phyloP scores from a whole-genome alignment of 129 eudicot genomes.

The Chrysanthemum makinoi region DNA sequence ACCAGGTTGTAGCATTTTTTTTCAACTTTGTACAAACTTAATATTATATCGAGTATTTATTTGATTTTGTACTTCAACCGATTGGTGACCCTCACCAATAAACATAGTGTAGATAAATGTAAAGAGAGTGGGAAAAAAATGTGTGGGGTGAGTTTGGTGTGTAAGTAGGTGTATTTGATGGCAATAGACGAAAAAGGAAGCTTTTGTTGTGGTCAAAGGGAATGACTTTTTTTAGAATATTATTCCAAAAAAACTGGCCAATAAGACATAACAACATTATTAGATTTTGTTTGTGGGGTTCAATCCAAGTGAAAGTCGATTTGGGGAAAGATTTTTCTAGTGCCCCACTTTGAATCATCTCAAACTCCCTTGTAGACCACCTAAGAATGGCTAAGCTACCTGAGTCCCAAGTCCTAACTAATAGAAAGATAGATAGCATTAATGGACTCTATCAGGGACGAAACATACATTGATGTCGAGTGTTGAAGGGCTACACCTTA shows the following conservation, averaged over 20 bases:
- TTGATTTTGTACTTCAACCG: too few species aligned
- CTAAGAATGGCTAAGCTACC: slow-evolving; percentile 17
- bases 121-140: slow-evolving; percentile 21
- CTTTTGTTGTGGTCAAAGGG: slow-evolving; percentile 30
- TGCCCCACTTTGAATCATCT: slow-evolving; percentile 30
- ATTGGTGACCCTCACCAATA: too few species aligned
- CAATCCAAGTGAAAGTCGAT: slow-evolving; percentile 27
- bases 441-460: too few species aligned
- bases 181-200: slow-evolving; percentile 22
- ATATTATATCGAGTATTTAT: too few species aligned
- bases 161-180: slow-evolving; percentile 37
- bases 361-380: slow-evolving; percentile 21
- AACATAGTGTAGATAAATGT: too few species aligned
- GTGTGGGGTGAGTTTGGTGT: slow-evolving; percentile 31
- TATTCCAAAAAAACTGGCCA: slow-evolving; percentile 23
- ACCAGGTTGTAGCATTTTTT: too few species aligned
- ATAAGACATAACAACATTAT: slow-evolving; percentile 8
- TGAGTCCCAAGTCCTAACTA: background rate
- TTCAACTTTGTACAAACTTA: too few species aligned
- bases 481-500: too few species aligned
- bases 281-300: slow-evolving; percentile 23
- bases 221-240: slow-evolving; percentile 30
- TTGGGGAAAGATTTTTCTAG: slow-evolving; percentile 11
- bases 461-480: too few species aligned
- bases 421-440: background rate